These are phyloP conservation scores for Cadophora luteo-olivacea DNA, from an alignment of 2,329 filamentous ascomycete species.

Conservation along the genomic window DNA sequence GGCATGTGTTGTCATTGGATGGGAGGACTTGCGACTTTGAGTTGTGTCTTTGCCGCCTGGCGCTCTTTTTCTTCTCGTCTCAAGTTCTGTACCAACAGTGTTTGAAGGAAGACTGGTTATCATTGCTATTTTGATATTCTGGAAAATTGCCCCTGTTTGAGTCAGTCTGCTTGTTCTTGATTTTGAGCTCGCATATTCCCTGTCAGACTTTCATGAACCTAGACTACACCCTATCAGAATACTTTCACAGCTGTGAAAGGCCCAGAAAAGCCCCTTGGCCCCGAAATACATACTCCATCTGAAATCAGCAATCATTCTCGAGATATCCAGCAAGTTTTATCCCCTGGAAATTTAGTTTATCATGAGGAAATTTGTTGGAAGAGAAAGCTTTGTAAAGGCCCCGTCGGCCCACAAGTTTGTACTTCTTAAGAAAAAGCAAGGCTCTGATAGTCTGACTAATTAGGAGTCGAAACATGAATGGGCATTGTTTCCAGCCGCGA, in stretches of 20 bases:
- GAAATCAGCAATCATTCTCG: neutral
- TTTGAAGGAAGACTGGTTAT: neutral
- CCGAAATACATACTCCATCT: neutral
- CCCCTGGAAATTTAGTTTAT: neutral
- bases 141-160: slow-evolving; percentile 1
- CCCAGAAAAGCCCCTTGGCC: neutral
- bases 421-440: neutral
- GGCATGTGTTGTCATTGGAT: neutral
- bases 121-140: neutral
- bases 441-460: neutral
- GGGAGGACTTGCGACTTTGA: neutral
- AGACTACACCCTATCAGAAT: neutral
- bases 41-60: neutral
- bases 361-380: neutral
- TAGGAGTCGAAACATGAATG: neutral
- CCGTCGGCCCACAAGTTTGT: neutral
- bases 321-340: neutral
- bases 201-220: neutral
- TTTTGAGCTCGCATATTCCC: neutral
- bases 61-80: slow-evolving; percentile 4
- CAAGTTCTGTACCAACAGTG: slow-evolving; percentile 3
- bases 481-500: neutral
- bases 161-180: slow-evolving; percentile 1
- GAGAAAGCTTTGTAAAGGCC: neutral
- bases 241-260: too few species aligned